Evolutionary conservation across 2,329 filamentous ascomycete genomes (phyloP), one percentile per base, ranked within the genome.

Genomic region (Cadophora sp.): DNA sequence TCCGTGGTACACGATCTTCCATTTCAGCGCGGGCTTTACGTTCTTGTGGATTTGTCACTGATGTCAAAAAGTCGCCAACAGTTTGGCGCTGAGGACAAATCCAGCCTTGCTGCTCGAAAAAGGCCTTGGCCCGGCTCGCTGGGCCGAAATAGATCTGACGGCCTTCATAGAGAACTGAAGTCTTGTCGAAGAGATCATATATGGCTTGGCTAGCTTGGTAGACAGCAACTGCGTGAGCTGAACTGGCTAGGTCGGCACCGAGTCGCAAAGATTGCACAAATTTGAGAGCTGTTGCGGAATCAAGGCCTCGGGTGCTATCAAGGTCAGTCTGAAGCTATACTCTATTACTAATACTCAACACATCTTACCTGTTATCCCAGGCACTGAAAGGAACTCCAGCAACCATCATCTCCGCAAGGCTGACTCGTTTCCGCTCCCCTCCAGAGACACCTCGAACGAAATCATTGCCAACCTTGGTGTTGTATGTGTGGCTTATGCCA

Each of bases 391-490:
- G 88, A 0, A 88, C 86, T 18, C 82, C 78, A 1, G 81, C 82
- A 14, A 85, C 84, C 0, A 86, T 85, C 71, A 92, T 92, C 77
- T 96, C 92, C 0, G 91, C 91, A 67, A 96, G 93, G 50, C 89
- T 91, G 9, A 96, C 92, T 76, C 93, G 89, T 80, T 96, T 94
- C 62, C 89, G 83, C 75, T 92, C 90, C 27, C 90, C 90, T 24
- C 90, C 90, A 2, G 86, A 89, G 0, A 92, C 85, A 51, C 92
- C 92, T 4, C 76, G 87, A 3, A 94, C 83, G 51, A 91, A 88
- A 71, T 93, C 90, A 66, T 93, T 88, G 7, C 92, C 92, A 9
- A 94, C 89, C 73, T 89, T 91, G 9, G 91, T 94, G 68, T 89
- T 84, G 73, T 89, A 83, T 0, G 89, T 91, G 73, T 93, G 90